phyloP scores from a whole-genome alignment of 2,329 filamentous ascomycete species.

The Nothophoma quercina region DNA sequence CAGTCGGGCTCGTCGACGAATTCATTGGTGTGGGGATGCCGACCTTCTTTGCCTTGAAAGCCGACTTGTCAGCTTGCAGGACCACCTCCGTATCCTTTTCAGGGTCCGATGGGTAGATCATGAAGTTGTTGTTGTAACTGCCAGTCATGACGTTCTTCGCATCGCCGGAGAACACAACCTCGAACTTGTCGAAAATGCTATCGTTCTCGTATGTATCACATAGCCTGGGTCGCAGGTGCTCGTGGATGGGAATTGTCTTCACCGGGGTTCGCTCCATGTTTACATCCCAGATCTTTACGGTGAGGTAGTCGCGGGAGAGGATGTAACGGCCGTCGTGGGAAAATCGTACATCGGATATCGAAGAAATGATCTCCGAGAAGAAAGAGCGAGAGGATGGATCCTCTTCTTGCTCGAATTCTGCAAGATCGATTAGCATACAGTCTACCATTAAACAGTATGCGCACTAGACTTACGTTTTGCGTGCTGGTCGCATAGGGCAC shows the following conservation, averaged over 20 bases:
- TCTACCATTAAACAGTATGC: neutral
- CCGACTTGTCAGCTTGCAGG: constrained; percentile 96
- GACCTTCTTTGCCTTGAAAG: constrained; percentile 99
- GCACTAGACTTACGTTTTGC: constrained; percentile 76
- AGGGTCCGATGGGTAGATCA: constrained; percentile 98
- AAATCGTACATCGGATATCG: constrained; percentile 98
- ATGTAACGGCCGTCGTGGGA: constrained; percentile 97
- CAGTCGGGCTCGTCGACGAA: constrained; percentile 74
- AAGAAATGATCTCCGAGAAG: constrained; percentile 99
- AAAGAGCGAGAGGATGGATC: constrained; percentile 96
- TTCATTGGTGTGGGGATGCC: constrained; percentile 98
- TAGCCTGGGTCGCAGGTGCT: constrained; percentile 89
- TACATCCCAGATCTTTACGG: constrained; percentile 99
- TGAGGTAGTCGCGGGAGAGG: constrained; percentile 95
- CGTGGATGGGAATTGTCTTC: constrained; percentile 98
- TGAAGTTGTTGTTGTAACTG: constrained; percentile 99
- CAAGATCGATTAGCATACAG: neutral
- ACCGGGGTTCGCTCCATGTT: constrained; percentile 98
- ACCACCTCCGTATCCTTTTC: constrained; percentile 98
- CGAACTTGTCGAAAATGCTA: constrained; percentile 99
- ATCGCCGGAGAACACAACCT: constrained; percentile 98
- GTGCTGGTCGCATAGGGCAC: constrained; percentile 93
- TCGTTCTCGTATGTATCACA: constrained; percentile 99
- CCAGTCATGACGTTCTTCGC: constrained; percentile 99
- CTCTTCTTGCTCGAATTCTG: constrained; percentile 99